Conservation (phyloP, 177 flowering plant genomes). For the Vitis hybrid region DNA sequence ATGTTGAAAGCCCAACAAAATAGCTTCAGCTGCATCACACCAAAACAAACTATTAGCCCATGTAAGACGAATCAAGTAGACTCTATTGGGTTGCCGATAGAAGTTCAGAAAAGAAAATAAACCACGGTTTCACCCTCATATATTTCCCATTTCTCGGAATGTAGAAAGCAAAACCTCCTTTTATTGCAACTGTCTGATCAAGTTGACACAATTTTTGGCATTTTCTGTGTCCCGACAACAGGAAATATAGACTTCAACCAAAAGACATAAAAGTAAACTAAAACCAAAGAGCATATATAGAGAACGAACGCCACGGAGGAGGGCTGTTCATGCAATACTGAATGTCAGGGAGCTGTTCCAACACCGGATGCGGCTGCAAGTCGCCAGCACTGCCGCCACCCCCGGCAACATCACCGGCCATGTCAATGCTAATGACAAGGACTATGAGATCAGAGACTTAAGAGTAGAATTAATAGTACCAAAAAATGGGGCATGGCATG, state of each 20-base stretch:
- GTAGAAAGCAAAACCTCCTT: too few relatives aligned
- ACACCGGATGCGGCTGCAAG: constrained; percentile 48
- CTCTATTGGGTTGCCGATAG: background rate
- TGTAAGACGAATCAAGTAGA: background rate
- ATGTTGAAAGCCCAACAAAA: constrained; percentile 56
- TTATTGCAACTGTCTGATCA: too few relatives aligned
- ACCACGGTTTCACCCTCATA: too few relatives aligned
- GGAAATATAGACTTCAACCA: background rate
- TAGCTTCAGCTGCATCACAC: constrained; percentile 40
- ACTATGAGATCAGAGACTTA: too few relatives aligned
- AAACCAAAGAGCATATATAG: background rate
- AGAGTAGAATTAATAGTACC: too few relatives aligned
- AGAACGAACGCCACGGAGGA: constrained; percentile 53
- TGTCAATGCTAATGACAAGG: background rate
- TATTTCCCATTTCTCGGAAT: too few relatives aligned
- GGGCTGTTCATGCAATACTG: constrained; percentile 60
- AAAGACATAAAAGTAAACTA: background rate
- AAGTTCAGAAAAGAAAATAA: background rate
- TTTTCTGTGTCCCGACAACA: too few relatives aligned
- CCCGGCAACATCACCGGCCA: constrained; percentile 1
- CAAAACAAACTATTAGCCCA: background rate
- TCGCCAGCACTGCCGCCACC: constrained; percentile 11
- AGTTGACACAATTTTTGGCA: too few relatives aligned
- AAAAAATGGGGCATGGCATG: too few relatives aligned
- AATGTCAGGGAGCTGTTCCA: constrained; percentile 48